Evolutionary conservation across 2,329 filamentous ascomycete genomes (phyloP), one percentile per base, ranked within the genome.

Genomic region (Aspergillus sergii): DNA sequence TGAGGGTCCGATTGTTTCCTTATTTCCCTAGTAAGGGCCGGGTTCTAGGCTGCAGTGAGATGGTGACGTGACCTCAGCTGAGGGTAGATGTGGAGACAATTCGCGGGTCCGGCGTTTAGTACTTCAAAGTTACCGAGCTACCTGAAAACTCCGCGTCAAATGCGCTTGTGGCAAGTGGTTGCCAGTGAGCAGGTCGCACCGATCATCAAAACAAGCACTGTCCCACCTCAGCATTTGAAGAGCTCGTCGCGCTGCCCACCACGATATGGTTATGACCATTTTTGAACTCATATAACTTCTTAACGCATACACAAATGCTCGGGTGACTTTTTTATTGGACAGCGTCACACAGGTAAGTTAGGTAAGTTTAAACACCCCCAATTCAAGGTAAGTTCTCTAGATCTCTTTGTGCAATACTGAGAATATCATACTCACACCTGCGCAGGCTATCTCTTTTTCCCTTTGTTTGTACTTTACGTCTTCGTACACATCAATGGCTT

Each of bases 401-500:
- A 39, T 41, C 51, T 51, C 56, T 58, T 11, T 54, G 46, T 36
- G 45, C 53, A 45, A 57, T 26, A 19, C 12, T 30, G 28, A 61
- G 61, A 57, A 61, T 12, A 46, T 59, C 11, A 45, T n/a, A 43
- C 43, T 45, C 21, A 41, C 19, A 23, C 57, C 39, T 21, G 28
- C 39, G 11, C 26, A 4, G 19, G 19, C n/a, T 36, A 34, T 32
- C 19, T 45, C 7, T 6, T 16, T 39, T 34, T 48, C 5, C 21
- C 34, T 50, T 34, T 59, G 21, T 56, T 26, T 43, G 23, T n/a
- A 45, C 30, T 23, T 28, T 21, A 62, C 59, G 56, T 61, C 60
- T 58, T 51, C 54, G 60, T 53, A 23, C 46, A 51, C 32, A 45
- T 65, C 70, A 71, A 80, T 79, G 76, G 76, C 76, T 36, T 72